Conservation (phyloP, 495 filamentous ascomycete species). For the Hypoxylon fragiforme region DNA sequence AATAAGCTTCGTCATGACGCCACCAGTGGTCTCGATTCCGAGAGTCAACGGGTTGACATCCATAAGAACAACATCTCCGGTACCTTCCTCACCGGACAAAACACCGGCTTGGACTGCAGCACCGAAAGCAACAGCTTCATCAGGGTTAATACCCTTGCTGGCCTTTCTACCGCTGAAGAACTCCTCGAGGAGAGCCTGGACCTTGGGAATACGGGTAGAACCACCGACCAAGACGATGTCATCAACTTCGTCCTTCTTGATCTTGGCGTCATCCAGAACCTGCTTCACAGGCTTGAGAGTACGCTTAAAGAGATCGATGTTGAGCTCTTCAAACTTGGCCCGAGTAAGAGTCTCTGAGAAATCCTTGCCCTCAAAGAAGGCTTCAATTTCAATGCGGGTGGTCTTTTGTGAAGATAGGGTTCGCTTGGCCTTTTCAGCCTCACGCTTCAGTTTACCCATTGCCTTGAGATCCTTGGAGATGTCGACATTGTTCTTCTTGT, state of each 20-base stretch:
- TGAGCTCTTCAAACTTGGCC: conserved; percentile 99
- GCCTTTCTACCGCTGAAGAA: conserved; percentile 94
- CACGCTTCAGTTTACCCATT: conserved; percentile 99
- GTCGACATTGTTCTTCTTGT: conserved; percentile 95
- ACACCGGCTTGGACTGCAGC: conserved; percentile 97
- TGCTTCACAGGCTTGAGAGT: conserved; percentile 99
- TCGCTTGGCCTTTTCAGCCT: conserved; percentile 99
- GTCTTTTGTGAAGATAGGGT: conserved; percentile 98
- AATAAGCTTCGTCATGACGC: conserved; percentile 98
- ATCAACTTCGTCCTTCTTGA: conserved; percentile 82
- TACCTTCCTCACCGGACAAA: conserved; percentile 81
- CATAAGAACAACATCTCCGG: conserved; percentile 83
- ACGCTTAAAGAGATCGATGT: conserved; percentile 98
- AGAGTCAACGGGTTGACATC: conserved; percentile 98
- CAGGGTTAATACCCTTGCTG: conserved; percentile 98
- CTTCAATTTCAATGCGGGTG: conserved; percentile 96
- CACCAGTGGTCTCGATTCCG: conserved; percentile 97
- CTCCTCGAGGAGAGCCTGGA: conserved; percentile 91
- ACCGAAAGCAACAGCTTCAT: conserved; percentile 97
- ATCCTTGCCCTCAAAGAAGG: conserved; percentile 95
- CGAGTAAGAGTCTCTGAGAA: conserved; percentile 98
- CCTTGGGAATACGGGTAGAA: conserved; percentile 97
- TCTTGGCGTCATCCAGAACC: conserved; percentile 89
- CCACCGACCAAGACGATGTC: conserved; percentile 92
- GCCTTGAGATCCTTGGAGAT: conserved; percentile 95